Conservation (phyloP, 2,329 filamentous ascomycete species). For the Fusarium stilboides region DNA sequence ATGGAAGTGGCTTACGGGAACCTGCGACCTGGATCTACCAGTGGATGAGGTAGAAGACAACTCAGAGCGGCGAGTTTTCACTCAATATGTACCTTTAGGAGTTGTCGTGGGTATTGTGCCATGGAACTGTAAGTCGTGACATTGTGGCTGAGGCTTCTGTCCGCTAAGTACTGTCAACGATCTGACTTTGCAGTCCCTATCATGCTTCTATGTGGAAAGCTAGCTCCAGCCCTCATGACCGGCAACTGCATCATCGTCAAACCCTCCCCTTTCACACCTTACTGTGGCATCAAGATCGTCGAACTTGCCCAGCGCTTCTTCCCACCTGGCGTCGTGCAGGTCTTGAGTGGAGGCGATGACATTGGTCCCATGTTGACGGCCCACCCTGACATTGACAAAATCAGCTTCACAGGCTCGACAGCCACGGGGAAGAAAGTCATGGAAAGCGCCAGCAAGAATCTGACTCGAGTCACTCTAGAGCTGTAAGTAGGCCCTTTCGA, state of each 20-base stretch:
- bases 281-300: constrained; percentile 70
- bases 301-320: constrained; percentile 71
- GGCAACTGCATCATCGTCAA: constrained; percentile 70
- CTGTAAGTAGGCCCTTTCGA: constrained; percentile 49
- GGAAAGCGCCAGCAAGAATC: constrained; percentile 64
- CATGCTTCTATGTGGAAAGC: constrained; percentile 13
- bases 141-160: background rate
- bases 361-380: constrained; percentile 70
- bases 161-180: background rate
- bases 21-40: background rate
- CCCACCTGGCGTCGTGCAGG: constrained; percentile 74
- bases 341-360: constrained; percentile 71
- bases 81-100: constrained; percentile 11
- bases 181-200: background rate
- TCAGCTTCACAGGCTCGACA: constrained; percentile 76
- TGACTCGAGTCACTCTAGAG: constrained; percentile 74
- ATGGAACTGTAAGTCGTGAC: constrained; percentile 2
- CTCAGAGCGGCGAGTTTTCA: background rate
- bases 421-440: constrained; percentile 74
- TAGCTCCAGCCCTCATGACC: constrained; percentile 59
- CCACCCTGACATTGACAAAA: constrained; percentile 72
- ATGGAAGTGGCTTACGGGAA: constrained; percentile 2
- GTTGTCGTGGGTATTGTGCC: constrained; percentile 6
- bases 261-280: constrained; percentile 71
- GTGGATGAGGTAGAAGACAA: background rate